phyloP scores from a whole-genome alignment of 495 filamentous ascomycete species.

The Talaromyces proteolyticus region DNA sequence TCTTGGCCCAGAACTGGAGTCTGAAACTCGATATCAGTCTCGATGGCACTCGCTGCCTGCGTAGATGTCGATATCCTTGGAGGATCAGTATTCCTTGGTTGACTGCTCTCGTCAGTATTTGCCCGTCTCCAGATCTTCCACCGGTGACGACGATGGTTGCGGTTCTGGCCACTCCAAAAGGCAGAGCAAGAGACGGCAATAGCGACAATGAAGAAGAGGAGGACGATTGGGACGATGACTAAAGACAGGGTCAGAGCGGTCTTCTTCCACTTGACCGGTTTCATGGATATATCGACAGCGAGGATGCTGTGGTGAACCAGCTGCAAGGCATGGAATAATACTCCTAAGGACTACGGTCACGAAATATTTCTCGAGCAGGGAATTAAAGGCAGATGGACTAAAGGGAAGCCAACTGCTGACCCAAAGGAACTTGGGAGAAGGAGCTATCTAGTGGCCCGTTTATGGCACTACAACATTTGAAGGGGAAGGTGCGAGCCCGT shows the following conservation, averaged over 20 bases:
- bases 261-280: constrained; percentile 24
- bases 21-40: constrained; percentile 11
- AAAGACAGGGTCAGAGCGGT: constrained; percentile 40
- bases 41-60: constrained; percentile 15
- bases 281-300: constrained; percentile 22
- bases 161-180: constrained; percentile 22
- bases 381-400: too few species aligned
- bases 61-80: constrained; percentile 11
- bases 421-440: too few species aligned
- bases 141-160: background rate
- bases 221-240: constrained; percentile 48
- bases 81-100: constrained; percentile 11
- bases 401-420: too few species aligned
- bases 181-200: constrained; percentile 40
- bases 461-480: too few species aligned
- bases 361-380: too few species aligned
- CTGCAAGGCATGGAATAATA: background rate
- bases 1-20: constrained; percentile 12
- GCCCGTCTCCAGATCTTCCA: constrained; percentile 7
- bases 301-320: too few species aligned
- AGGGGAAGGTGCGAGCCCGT: too few species aligned
- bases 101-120: constrained; percentile 9
- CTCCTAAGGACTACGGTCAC: background rate
- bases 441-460: background rate
- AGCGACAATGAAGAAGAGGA: constrained; percentile 37